Evolutionary conservation across 768 basidiomycete species (phyloP), one percentile per base, ranked within the genome.

Genomic region (Mycena indigotica): DNA sequence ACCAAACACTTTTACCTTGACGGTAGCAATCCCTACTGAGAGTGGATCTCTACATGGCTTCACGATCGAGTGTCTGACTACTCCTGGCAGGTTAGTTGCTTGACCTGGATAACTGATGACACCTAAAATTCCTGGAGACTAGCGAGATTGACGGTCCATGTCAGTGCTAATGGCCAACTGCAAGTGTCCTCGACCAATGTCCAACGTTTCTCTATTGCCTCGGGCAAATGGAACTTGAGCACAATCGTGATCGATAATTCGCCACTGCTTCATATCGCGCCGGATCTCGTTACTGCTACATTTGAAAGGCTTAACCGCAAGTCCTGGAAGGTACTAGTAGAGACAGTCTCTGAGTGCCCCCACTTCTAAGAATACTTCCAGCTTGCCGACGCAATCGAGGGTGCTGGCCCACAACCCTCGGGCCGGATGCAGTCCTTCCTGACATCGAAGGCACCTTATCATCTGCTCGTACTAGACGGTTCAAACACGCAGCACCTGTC

Each of bases 31-130:
- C 28, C 91, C 93, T 0, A 66, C 75, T 1, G 90, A 92, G 65
- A 82, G 79, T 55, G 91, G 90, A 1, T 76, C 88, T 2, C 69
- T 93, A 53, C 78, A 86, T 65, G 93, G 92, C 2, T 90, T 85
- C 76, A 80, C 73, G 50, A 83, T 95, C 40, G 73, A 83, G 29
- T 75, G 77, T 28, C 69, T 93, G 40, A 62, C 66, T 2, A 70
- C 79, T n/a, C 88, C 89, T 29, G 93, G 93, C 48, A 77, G 88
- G 91, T 90, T 55, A 50, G 81, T 2, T 35, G 17, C 46, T 29
- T 29, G 52, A 39, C 13, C n/a, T n/a, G n/a, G n/a, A n/a, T n/a
- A n/a, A n/a, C n/a, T n/a, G n/a, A n/a, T n/a, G n/a, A n/a, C n/a
- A n/a, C n/a, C n/a, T n/a, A n/a, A n/a, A n/a, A n/a, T n/a, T n/a